These are phyloP conservation scores for Globisporangium cederbergense DNA, from an alignment of 352 stramenopile species.

Conservation along the genomic window DNA sequence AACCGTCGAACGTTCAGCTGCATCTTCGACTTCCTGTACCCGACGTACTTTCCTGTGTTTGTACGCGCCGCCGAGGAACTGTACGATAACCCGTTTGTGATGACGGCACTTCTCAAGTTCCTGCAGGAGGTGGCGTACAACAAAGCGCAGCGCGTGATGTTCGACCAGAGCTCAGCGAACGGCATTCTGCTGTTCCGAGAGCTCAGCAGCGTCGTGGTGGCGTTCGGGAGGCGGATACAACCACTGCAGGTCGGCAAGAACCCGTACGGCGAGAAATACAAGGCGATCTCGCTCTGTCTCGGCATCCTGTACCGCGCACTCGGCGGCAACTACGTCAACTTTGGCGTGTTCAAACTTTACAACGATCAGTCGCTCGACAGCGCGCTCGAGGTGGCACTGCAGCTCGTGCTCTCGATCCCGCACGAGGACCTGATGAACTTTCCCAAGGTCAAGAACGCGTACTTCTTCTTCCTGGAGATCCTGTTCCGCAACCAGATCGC, in stretches of 20 bases:
- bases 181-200: conserved; percentile 98
- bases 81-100: conserved; percentile 92
- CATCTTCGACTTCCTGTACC: conserved; percentile 98
- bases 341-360: conserved; percentile 99
- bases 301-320: conserved; percentile 86
- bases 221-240: conserved; percentile 91
- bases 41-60: conserved; percentile 94
- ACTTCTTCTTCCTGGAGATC: conserved; percentile 98
- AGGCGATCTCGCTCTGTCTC: conserved; percentile 94
- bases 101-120: conserved; percentile 97
- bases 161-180: conserved; percentile 97
- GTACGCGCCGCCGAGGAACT: conserved; percentile 92
- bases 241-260: conserved; percentile 77
- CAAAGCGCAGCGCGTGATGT: conserved; percentile 97
- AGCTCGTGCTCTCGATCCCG: conserved; percentile 94
- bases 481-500: conserved; percentile 97
- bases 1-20: conserved; percentile 95
- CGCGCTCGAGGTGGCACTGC: conserved; percentile 92
- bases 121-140: conserved; percentile 94
- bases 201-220: conserved; percentile 94
- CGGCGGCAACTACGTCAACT: conserved; percentile 98
- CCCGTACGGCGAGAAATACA: conserved; percentile 97
- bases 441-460: conserved; percentile 97
- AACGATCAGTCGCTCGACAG: conserved; percentile 95
- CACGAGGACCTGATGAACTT: conserved; percentile 96